A percentile compares a stretch with the other conserved stretches of the same genome.
These are phyloP conservation scores for Extremus antarcticus DNA, from an alignment of 495 filamentous ascomycete species.

Conservation along the genomic window DNA sequence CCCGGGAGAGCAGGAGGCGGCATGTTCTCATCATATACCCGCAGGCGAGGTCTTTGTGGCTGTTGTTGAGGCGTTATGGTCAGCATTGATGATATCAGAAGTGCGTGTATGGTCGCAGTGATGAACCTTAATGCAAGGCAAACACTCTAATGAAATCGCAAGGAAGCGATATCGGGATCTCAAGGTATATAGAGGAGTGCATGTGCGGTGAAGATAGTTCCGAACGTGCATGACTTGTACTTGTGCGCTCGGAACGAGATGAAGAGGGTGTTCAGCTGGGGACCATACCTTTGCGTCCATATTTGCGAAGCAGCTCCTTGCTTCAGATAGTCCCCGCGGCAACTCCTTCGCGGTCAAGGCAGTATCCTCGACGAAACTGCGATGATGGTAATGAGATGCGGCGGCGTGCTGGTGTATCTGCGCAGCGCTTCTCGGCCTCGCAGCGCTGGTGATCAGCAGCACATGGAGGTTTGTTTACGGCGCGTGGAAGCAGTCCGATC, in stretches of 20 bases:
- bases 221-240: no score
- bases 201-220: no score
- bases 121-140: no score
- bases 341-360: background rate
- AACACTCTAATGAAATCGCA: slow-evolving; percentile 7
- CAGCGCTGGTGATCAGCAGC: background rate
- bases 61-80: slow-evolving; percentile 35
- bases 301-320: no score
- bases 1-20: slow-evolving; percentile 32
- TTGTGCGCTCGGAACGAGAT: background rate
- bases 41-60: slow-evolving; percentile 65
- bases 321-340: no score
- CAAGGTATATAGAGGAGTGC: background rate
- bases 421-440: background rate
- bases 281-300: slow-evolving; percentile 22
- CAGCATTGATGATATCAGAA: background rate
- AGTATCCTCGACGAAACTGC: background rate
- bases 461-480: slow-evolving; percentile 1
- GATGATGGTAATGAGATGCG: background rate
- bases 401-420: background rate
- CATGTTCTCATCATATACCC: slow-evolving; percentile 68
- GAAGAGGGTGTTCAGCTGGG: background rate
- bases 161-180: background rate
- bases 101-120: no score
- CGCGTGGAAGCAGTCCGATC: background rate